These are phyloP conservation scores for Fistulinella prunicolor DNA, from an alignment of 768 basidiomycete genomes.

Conservation along the genomic window DNA sequence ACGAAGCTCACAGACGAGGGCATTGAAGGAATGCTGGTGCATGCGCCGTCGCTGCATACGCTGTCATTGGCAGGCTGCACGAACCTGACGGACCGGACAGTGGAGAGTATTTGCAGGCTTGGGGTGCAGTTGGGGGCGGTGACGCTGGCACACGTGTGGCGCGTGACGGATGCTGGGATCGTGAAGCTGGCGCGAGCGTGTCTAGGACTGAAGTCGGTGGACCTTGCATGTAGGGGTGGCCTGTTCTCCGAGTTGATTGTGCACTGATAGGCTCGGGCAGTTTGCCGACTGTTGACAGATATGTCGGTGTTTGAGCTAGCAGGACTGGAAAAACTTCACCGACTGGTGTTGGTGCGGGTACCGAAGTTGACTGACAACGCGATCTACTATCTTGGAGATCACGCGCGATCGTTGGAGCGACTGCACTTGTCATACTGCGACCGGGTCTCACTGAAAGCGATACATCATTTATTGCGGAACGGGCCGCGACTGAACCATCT, in stretches of 20 bases:
- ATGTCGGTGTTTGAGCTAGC: constrained; percentile 81
- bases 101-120: constrained; percentile 67
- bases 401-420: constrained; percentile 66
- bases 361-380: constrained; percentile 83
- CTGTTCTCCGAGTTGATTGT: constrained; percentile 2
- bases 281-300: constrained; percentile 82
- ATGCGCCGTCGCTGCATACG: constrained; percentile 75
- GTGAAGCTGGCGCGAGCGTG: constrained; percentile 68
- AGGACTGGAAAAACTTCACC: constrained; percentile 61
- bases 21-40: constrained; percentile 68
- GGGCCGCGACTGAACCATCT: constrained; percentile 67
- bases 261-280: constrained; percentile 40
- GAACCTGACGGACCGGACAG: constrained; percentile 64
- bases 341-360: constrained; percentile 78
- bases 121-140: constrained; percentile 76
- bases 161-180: constrained; percentile 76
- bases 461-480: constrained; percentile 64
- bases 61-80: constrained; percentile 77
- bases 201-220: constrained; percentile 71
- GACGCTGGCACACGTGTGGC: constrained; percentile 74
- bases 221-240: constrained; percentile 73
- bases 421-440: constrained; percentile 88
- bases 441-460: constrained; percentile 69
- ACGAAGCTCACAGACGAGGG: constrained; percentile 68
- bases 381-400: constrained; percentile 73